Evolutionary conservation across 345 rosid species (phyloP).

Genomic region (Dipteronia sinensis): DNA sequence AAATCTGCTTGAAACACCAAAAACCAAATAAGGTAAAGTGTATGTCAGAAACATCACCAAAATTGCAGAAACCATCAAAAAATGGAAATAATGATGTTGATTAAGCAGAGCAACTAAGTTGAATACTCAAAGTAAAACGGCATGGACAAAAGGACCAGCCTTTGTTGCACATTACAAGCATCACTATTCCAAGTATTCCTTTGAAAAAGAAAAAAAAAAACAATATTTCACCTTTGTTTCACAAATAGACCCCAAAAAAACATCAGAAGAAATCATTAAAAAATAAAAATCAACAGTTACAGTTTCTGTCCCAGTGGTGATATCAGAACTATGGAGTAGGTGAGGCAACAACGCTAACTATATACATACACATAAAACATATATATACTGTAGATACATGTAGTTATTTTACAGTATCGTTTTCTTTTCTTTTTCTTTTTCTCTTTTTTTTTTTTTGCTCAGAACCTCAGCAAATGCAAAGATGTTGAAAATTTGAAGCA

Average conservation of each 20-base stretch:
- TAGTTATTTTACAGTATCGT: neutral
- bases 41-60: slow-evolving; percentile 39
- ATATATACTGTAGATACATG: neutral
- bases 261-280: neutral
- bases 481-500: slow-evolving; percentile 25
- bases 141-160: slow-evolving; percentile 24
- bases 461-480: slow-evolving; percentile 21
- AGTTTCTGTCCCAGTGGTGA: slow-evolving; percentile 10
- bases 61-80: slow-evolving; percentile 28
- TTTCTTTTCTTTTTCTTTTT: neutral
- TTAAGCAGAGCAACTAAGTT: slow-evolving; percentile 23
- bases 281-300: slow-evolving; percentile 2
- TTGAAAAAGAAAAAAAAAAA: slow-evolving; percentile 22
- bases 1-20: slow-evolving; percentile 21
- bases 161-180: slow-evolving; percentile 40
- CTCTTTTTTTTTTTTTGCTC: neutral
- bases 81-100: slow-evolving; percentile 34
- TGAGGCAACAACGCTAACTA: neutral
- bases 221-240: slow-evolving; percentile 34
- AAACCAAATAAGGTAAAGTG: slow-evolving; percentile 31
- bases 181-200: slow-evolving; percentile 32
- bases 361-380: neutral
- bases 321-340: neutral
- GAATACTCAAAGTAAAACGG: slow-evolving; percentile 27
- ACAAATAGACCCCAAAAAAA: slow-evolving; percentile 17